Evolutionary conservation across 371 early-diverging fungal genomes (phyloP).

Genomic region (Vairimorpha ceranae): DNA sequence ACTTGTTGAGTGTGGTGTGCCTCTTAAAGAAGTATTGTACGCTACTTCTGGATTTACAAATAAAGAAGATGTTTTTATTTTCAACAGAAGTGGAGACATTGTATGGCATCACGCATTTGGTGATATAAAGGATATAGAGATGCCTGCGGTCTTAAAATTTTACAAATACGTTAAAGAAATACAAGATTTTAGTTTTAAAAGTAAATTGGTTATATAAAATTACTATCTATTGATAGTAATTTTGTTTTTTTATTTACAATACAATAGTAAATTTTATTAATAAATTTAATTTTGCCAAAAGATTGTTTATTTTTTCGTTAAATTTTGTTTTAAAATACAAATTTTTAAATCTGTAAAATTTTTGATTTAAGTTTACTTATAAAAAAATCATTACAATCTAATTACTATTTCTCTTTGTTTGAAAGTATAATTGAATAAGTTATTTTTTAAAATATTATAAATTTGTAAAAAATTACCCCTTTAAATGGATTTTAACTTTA

Average conservation of each 20-base stretch:
- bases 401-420: not conserved
- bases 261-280: too few species aligned
- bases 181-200: conserved; percentile 1
- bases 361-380: not conserved
- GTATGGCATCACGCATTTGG: conserved; percentile 15
- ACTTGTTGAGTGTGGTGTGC: conserved; percentile 39
- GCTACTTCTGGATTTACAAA: conserved; percentile 14
- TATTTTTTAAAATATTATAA: too few species aligned
- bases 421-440: too few species aligned
- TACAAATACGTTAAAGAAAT: conserved; percentile 23
- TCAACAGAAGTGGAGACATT: conserved; percentile 1
- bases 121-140: not conserved
- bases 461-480: too few species aligned
- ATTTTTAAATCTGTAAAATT: not conserved
- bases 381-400: not conserved
- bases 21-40: conserved; percentile 35
- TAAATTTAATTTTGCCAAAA: too few species aligned
- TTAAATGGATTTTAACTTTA: conserved; percentile 27
- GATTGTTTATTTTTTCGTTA: too few species aligned
- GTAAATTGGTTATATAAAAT: not conserved
- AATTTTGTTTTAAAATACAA: too few species aligned
- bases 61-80: conserved; percentile 43
- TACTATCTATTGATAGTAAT: not conserved
- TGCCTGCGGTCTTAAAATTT: not conserved
- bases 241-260: not conserved